Percentiles rank a stretch among this genome's conserved stretches.
These are phyloP conservation scores for Volvox carteri DNA, from an alignment of 163 green algal genomes.

Conservation along the genomic window DNA sequence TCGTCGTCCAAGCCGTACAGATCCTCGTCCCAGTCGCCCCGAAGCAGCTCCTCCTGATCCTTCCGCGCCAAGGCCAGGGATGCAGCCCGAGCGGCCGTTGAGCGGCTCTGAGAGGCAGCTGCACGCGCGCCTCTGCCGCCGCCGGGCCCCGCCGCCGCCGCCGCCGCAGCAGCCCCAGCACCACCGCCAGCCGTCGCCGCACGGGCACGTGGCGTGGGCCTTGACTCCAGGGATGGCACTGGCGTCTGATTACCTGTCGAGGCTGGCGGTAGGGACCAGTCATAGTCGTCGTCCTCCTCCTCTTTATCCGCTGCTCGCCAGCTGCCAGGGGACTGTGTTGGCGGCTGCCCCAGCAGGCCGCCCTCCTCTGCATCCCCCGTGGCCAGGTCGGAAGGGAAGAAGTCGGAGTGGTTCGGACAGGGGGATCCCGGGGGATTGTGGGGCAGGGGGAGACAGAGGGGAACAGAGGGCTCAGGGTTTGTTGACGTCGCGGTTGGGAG, in stretches of 20 bases:
- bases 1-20: constrained; percentile 33
- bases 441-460: too few relatives aligned
- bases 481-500: too few relatives aligned
- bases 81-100: background rate
- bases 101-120: background rate
- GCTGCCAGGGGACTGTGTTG: background rate
- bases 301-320: too few relatives aligned
- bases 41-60: constrained; percentile 26
- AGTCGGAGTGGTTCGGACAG: too few relatives aligned
- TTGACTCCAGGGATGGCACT: constrained; percentile 13
- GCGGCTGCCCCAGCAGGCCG: too few relatives aligned
- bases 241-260: background rate
- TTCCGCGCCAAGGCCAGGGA: background rate
- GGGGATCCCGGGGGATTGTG: too few relatives aligned
- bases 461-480: too few relatives aligned
- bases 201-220: constrained; percentile 6
- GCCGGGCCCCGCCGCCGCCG: background rate
- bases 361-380: background rate
- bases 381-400: background rate
- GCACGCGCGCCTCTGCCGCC: background rate
- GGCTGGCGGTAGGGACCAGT: background rate
- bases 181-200: too few relatives aligned
- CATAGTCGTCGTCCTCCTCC: background rate
- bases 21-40: constrained; percentile 22
- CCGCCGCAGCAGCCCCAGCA: background rate